phyloP scores from a whole-genome alignment of 306 rosid genomes.

The Cucumis melo region DNA sequence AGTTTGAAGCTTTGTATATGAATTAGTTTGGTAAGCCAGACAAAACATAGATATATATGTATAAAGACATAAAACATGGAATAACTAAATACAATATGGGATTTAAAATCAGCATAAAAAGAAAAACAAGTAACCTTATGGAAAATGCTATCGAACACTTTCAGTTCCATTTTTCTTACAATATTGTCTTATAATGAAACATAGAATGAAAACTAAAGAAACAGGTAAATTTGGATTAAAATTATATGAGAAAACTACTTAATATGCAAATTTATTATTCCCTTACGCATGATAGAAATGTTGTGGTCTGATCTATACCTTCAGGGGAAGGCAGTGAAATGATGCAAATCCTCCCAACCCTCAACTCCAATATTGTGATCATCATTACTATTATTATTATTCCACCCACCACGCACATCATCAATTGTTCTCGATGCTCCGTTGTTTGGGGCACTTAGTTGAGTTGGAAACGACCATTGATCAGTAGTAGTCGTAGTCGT shows the following conservation, averaged over 20 bases:
- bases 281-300: neutral
- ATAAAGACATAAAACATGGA: neutral
- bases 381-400: neutral
- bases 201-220: neutral
- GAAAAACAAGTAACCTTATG: neutral
- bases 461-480: neutral
- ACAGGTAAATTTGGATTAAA: neutral
- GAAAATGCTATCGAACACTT: neutral
- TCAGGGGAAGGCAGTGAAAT: constrained; percentile 1
- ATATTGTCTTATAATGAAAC: neutral
- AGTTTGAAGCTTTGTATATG: no score
- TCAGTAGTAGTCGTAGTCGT: neutral
- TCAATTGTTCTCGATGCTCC: neutral
- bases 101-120: neutral
- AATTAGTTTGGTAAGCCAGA: no score
- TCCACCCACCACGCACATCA: neutral
- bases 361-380: neutral
- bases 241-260: neutral
- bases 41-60: no score
- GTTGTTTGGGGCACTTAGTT: neutral
- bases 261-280: neutral
- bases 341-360: constrained; percentile 1
- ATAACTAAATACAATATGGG: neutral
- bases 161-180: neutral
- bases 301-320: neutral